A percentile compares a stretch with the other conserved stretches of the same genome.
Evolutionary conservation across 2,329 filamentous ascomycete species (phyloP).

Genomic region (Penicillium palitans): DNA sequence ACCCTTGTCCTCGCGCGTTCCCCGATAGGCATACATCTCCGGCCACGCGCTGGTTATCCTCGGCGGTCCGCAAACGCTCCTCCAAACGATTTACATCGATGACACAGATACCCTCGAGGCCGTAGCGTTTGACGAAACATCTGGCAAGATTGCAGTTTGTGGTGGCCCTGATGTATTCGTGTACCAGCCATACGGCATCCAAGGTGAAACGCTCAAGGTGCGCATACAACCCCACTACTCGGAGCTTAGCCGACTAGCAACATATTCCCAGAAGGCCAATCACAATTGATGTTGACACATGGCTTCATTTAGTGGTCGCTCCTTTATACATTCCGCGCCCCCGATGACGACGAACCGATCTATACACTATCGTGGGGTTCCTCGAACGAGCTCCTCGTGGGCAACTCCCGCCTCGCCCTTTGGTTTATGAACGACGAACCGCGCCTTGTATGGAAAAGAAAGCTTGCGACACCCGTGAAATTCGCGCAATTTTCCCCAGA

Average conservation of each 20-base stretch:
- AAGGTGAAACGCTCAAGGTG: conserved; percentile 74
- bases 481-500: conserved; percentile 81
- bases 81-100: conserved; percentile 91
- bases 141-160: conserved; percentile 81
- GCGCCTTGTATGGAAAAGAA: conserved; percentile 68
- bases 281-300: conserved; percentile 21
- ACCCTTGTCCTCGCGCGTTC: conserved; percentile 15
- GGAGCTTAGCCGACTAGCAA: conserved; percentile 14
- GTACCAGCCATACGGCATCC: conserved; percentile 72
- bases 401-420: conserved; percentile 67
- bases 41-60: conserved; percentile 86
- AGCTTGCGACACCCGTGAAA: conserved; percentile 70
- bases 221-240: conserved; percentile 26
- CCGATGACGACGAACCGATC: conserved; percentile 46
- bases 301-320: conserved; percentile 52
- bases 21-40: conserved; percentile 75
- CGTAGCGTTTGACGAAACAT: conserved; percentile 75
- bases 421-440: conserved; percentile 57
- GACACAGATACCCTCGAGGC: conserved; percentile 68
- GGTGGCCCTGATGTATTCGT: conserved; percentile 68
- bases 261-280: background rate
- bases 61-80: conserved; percentile 67
- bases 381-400: conserved; percentile 79
- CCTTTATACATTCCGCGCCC: conserved; percentile 53
- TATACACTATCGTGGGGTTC: conserved; percentile 81